Conservation (phyloP, 352 stramenopile genomes). For the Phytopythium aichiense region DNA sequence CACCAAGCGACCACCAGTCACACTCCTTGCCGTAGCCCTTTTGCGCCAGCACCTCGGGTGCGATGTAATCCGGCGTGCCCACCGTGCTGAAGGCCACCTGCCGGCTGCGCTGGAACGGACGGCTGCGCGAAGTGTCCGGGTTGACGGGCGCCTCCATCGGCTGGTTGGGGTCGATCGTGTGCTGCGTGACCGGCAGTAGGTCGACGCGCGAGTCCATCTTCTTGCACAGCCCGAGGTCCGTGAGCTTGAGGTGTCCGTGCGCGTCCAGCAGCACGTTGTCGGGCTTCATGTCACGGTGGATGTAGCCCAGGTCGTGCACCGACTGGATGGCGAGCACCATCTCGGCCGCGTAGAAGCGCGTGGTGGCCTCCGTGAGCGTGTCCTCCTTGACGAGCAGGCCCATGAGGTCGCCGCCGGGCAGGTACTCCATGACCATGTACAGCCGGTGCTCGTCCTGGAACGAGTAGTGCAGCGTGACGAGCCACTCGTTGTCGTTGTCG, state of each 20-base stretch:
- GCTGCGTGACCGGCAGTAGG: conserved; percentile 71
- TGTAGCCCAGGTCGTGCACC: conserved; percentile 98
- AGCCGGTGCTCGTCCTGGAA: conserved; percentile 92
- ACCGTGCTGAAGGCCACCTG: conserved; percentile 97
- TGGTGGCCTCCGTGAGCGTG: conserved; percentile 86
- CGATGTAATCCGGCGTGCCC: conserved; percentile 99
- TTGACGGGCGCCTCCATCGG: conserved; percentile 5
- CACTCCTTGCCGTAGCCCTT: conserved; percentile 86
- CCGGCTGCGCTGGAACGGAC: conserved; percentile 46
- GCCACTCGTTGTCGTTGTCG: conserved; percentile 95
- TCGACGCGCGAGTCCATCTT: conserved; percentile 92
- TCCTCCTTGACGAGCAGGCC: conserved; percentile 98
- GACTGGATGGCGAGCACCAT: conserved; percentile 97
- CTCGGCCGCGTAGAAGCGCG: conserved; percentile 97
- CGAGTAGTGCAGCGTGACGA: conserved; percentile 97
- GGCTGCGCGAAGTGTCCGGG: conserved; percentile 49
- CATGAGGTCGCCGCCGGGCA: conserved; percentile 99
- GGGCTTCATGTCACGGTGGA: conserved; percentile 98
- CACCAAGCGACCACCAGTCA: conserved; percentile 99
- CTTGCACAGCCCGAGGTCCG: conserved; percentile 97
- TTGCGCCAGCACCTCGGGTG: conserved; percentile 96
- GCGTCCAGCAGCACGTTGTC: conserved; percentile 97
- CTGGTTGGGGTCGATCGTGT: conserved; percentile 41
- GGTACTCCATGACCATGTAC: conserved; percentile 98
- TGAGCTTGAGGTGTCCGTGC: conserved; percentile 98